Conservation (phyloP, 371 early-diverging fungal species). For the Mortierella sp. region DNA sequence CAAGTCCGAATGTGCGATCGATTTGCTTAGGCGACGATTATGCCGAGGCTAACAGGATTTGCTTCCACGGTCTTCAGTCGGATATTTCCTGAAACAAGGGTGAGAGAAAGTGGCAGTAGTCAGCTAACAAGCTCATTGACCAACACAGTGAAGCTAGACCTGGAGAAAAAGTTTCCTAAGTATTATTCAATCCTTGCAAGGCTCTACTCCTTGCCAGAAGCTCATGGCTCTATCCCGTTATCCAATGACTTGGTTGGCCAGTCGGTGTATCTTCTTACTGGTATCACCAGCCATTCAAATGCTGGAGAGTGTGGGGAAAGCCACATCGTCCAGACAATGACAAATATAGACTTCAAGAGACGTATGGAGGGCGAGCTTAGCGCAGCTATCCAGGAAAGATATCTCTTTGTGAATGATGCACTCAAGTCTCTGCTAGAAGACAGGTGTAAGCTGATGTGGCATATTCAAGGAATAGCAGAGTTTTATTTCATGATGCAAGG, state of each 20-base stretch:
- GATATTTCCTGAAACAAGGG: slow-evolving; percentile 10
- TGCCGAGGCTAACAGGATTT: slow-evolving; percentile 4
- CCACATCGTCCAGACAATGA: neutral
- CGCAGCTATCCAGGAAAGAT: slow-evolving; percentile 28
- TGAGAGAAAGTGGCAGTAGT: neutral
- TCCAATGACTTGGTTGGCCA: too few species aligned
- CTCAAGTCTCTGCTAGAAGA: slow-evolving; percentile 24
- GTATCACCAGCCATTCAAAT: neutral
- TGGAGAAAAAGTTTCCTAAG: slow-evolving; percentile 10
- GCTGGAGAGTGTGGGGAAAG: neutral
- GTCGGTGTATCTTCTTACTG: neutral
- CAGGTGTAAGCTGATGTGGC: slow-evolving; percentile 33
- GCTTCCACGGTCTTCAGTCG: slow-evolving; percentile 7
- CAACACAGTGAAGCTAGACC: too few species aligned
- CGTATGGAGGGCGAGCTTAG: slow-evolving; percentile 25
- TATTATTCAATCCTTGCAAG: slow-evolving; percentile 7
- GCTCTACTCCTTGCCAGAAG: slow-evolving; percentile 18
- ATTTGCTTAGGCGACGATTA: too few species aligned
- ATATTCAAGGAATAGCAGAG: slow-evolving; percentile 39
- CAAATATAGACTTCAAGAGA: slow-evolving; percentile 14
- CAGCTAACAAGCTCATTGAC: neutral
- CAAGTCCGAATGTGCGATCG: too few species aligned
- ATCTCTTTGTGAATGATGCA: slow-evolving; percentile 13
- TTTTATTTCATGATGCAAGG: slow-evolving; percentile 53
- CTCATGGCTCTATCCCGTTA: too few species aligned